Conservation (phyloP, 768 basidiomycete genomes). For the Chalciporus chontae region DNA sequence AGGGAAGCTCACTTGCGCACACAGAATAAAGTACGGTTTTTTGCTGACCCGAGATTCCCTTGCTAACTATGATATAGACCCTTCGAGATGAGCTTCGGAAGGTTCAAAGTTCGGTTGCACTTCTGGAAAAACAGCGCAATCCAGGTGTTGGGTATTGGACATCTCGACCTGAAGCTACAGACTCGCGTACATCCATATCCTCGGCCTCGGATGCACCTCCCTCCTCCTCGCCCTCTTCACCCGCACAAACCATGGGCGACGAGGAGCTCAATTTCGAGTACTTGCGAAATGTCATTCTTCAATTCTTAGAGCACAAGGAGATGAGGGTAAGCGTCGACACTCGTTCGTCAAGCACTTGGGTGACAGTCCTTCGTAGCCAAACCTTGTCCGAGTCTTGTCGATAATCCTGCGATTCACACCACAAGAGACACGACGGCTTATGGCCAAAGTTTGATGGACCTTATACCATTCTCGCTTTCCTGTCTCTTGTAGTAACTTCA, state of each 20-base stretch:
- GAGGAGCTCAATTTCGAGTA: constrained; percentile 97
- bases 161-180: constrained; percentile 36
- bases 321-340: constrained; percentile 74
- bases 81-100: constrained; percentile 93
- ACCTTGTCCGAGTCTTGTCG: constrained; percentile 86
- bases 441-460: constrained; percentile 69
- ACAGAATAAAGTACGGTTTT: constrained; percentile 67
- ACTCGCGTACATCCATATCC: constrained; percentile 37
- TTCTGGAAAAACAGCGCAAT: constrained; percentile 87
- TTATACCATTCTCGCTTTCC: constrained; percentile 1
- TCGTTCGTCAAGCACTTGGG: background rate
- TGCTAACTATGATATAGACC: constrained; percentile 46
- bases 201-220: constrained; percentile 41
- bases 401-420: constrained; percentile 94
- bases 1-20: constrained; percentile 68
- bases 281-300: constrained; percentile 90
- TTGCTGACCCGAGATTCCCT: background rate
- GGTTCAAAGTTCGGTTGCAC: constrained; percentile 87
- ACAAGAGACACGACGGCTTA: constrained; percentile 84
- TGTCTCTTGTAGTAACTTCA: background rate
- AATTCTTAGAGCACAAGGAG: constrained; percentile 97
- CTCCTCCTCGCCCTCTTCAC: constrained; percentile 28
- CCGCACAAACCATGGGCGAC: constrained; percentile 46
- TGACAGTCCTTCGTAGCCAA: constrained; percentile 50
- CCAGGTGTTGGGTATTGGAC: constrained; percentile 95